Conservation (phyloP, 2,329 filamentous ascomycete genomes). For the Alternaria atra region DNA sequence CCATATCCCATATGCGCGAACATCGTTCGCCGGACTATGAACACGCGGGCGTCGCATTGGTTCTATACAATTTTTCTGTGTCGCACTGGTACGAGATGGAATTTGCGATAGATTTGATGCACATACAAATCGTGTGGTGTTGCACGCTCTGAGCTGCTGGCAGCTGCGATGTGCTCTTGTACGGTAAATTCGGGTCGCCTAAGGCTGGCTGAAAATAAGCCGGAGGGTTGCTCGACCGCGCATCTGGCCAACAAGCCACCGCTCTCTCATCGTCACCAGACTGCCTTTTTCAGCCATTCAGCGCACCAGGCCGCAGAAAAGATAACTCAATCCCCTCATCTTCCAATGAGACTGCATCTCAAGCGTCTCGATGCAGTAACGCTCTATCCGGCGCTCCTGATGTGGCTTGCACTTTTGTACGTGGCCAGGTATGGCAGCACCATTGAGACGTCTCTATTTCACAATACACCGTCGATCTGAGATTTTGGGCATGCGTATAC, state of each 20-base stretch:
- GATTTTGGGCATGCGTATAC: neutral
- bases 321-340: neutral
- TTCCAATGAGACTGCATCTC: neutral
- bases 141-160: neutral
- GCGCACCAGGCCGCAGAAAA: neutral
- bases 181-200: neutral
- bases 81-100: neutral
- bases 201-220: neutral
- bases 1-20: neutral
- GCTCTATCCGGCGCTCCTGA: neutral
- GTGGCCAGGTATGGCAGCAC: neutral
- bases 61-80: neutral
- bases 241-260: slow-evolving; percentile 4
- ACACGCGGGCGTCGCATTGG: neutral
- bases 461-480: neutral
- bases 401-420: neutral
- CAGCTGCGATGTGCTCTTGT: neutral
- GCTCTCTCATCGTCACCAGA: neutral
- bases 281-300: neutral
- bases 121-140: neutral
- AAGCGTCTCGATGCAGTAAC: neutral
- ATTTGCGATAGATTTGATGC: neutral
- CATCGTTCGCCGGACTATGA: neutral
- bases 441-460: neutral
- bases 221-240: neutral